Evolutionary conservation across 768 basidiomycete species (phyloP), one percentile per base, ranked within the genome.

Genomic region (Lanmaoa rubissima): DNA sequence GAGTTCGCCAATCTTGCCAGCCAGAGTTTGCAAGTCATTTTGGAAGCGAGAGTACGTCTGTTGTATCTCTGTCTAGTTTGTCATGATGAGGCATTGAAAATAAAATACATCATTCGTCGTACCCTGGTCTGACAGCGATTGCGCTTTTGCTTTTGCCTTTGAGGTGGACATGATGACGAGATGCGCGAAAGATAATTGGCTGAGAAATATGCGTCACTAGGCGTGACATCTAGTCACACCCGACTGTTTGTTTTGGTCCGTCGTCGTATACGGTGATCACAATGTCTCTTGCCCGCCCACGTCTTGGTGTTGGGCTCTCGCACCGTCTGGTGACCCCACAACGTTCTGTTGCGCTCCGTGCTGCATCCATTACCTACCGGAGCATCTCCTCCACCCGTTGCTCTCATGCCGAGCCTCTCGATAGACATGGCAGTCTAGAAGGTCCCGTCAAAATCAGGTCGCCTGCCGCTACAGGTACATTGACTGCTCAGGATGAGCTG

Each of bases 1-100:
- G 34, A 99, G 80, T 73, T 99, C 97, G 58, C 92, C 91, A 64
- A 98, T 95, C 76, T 98, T 98, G 61, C 87, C 84, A 38, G 94
- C 93, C 28, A 98, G 75, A n/a, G 86, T 82, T 71, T 95, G 93
- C 31, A 98, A 77, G 48, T 98, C 96, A 74, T 82, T 90, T 73
- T 95, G 90, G 65, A 89, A 80, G 55, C 87, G 84, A 60, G 86
- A 79, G 67, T 91, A 96, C 42, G 78, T 88, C 74, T 87, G 84
- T 73, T 93, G 90, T 55, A 94, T 83, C 73, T 94, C 92, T 93
- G 78, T 78, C 82, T 83, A 69, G 74, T 74, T 56, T 57, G 66
- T 69, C 69, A 78, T 69, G 74, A 73, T 73, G 72, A 75, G 69
- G 55, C 38, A 59, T 68, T 56, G 63, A 41, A 60, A 42, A 17